Conservation (phyloP, 306 rosid genomes). For the Quercus cerris region DNA sequence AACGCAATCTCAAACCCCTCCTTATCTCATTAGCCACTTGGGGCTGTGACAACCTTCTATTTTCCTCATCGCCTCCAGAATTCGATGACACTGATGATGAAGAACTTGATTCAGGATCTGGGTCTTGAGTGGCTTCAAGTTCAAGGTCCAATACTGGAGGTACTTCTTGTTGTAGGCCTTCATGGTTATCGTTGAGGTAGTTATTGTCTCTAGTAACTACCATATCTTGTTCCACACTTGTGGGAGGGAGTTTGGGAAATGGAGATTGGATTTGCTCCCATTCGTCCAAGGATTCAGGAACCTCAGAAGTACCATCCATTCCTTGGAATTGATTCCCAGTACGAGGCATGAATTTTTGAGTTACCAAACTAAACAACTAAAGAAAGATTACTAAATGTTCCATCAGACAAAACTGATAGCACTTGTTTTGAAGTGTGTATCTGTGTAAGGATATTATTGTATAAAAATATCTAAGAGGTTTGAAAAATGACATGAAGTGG, state of each 20-base stretch:
- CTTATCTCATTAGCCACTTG: not conserved
- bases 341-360: not conserved
- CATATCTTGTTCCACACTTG: not conserved
- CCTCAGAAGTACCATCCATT: not conserved
- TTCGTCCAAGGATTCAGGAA: not conserved
- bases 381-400: too few relatives aligned
- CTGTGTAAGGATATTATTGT: not conserved
- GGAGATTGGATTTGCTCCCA: conserved; percentile 1
- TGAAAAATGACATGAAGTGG: too few relatives aligned
- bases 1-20: conserved; percentile 30
- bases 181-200: not conserved
- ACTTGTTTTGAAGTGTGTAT: not conserved
- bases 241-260: not conserved
- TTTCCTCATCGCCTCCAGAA: not conserved
- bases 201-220: not conserved
- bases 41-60: not conserved
- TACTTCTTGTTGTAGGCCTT: too few relatives aligned
- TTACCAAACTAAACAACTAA: too few relatives aligned
- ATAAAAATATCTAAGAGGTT: not conserved
- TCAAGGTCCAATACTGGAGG: not conserved
- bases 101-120: not conserved
- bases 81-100: not conserved
- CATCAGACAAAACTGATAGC: too few relatives aligned
- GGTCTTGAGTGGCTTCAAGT: conserved; percentile 1
- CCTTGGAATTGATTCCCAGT: not conserved